Base-by-base conservation (phyloP, 2,329 filamentous ascomycete species). In the Fusarium clavum region DNA sequence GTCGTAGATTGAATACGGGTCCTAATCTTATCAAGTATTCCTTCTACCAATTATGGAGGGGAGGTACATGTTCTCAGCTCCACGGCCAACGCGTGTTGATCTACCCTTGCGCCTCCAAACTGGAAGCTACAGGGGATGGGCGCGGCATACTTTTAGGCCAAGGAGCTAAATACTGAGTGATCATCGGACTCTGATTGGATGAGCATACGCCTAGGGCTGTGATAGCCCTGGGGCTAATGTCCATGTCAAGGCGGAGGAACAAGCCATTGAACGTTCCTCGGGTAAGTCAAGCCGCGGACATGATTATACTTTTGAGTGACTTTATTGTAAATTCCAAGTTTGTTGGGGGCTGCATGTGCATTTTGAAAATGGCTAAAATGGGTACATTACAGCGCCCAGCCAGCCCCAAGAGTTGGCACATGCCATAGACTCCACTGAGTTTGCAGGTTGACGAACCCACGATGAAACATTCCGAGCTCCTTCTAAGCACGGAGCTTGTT, bases 391-490 rank as follows among this genome's bases (percentile, higher is more conserved):
- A 53, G 38, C 49, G 58, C 61, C 61, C 47, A 64, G 52, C 32
- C 29, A 30, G n/a, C 16, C 40, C 44, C 48, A 48, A 58, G 40
- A 34, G 34, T 46, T 46, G 61, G 52, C 45, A 57, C 29, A 48
- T 52, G 22, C 22, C 49, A 34, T 24, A 34, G 18, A n/a, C 49
- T 52, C 24, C 20, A 22, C 16, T 20, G 46, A 48, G 34, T 38
- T 38, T 38, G 34, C 34, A 57, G 13, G 24, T 47, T 25, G 32
- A 65, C 61, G 48, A 58, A 64, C 51, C 51, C 51, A 64, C 52
- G 46, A 65, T 61, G 62, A 66, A 66, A 55, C 63, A 66, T 66
- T 66, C 27, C 27, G 30, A 38, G 34, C 55, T 61, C 16, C 16
- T 30, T 14, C 30, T 30, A 29, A 58, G 62, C 63, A 27, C 47